Evolutionary conservation across 257 asterid species (phyloP).

Genomic region (Solanum paucissectum): DNA sequence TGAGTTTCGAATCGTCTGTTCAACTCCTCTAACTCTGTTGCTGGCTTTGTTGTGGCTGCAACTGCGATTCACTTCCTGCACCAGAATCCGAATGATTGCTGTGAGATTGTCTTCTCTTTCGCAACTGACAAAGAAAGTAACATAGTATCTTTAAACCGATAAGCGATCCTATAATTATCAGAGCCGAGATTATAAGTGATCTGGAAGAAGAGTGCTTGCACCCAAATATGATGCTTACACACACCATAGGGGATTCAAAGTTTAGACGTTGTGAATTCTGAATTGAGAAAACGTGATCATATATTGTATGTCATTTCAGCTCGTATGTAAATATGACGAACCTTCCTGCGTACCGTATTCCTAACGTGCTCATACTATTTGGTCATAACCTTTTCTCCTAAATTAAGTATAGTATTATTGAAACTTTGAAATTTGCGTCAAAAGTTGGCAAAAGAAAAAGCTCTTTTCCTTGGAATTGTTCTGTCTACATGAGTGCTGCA

Average conservation of each 20-base stretch:
- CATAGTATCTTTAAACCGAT: conserved; percentile 26
- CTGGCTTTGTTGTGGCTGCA: background rate
- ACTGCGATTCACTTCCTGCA: conserved; percentile 4
- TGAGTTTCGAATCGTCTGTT: background rate
- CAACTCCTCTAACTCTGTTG: background rate
- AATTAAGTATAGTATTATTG: conserved; percentile 2
- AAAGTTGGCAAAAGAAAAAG: background rate
- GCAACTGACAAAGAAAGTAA: conserved; percentile 9
- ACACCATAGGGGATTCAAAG: conserved; percentile 19
- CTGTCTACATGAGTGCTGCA: background rate
- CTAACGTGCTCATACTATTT: background rate
- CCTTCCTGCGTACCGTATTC: background rate
- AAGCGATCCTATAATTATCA: conserved; percentile 27
- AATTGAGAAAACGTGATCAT: background rate
- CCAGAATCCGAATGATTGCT: background rate
- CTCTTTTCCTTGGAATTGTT: background rate
- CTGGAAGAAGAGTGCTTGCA: conserved; percentile 32
- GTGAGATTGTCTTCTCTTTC: background rate
- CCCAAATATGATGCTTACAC: conserved; percentile 38
- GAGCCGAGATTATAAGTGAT: conserved; percentile 29
- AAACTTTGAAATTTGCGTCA: background rate
- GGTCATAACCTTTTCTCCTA: background rate
- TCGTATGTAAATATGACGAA: background rate
- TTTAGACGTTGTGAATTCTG: background rate
- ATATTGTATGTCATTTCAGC: background rate